Evolutionary conservation across 139 green algal genomes (phyloP), one percentile per base, ranked within the genome.

Genomic region (Coelastrella sp.): DNA sequence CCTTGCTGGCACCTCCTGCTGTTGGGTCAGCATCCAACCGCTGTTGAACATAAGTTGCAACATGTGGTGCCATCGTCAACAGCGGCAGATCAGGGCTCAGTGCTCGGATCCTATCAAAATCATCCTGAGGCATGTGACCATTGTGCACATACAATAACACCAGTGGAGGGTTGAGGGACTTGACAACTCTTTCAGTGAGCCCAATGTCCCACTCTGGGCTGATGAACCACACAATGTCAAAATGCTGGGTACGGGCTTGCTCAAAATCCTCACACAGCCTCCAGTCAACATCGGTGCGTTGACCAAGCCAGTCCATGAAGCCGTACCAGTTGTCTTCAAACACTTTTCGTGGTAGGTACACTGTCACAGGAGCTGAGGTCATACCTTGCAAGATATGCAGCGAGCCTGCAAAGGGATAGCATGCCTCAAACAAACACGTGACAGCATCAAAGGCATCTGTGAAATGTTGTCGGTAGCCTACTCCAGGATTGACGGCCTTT

Each of bases 181-280:
- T 20, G 10, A 56, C 8, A 9, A 83, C 73, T 8, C 9, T 27
- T 5, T 25, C 58, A 17, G 61, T 81, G 11, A 27, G 75, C 22
- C 66, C 20, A 14, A 70, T 15, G 22, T 90, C 73, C 58, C 59
- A 90, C 73, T 90, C 85, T 83, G 85, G 85, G 58, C 73, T 84
- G 17, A 90, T 74, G n/a, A 90, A 90, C 85, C 84, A 89, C 12
- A 82, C 56, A 6, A 89, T n/a, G 66, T 88, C 84, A 24, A 58
- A 88, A 22, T 58, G 56, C 61, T 78, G 60, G 12, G n/a, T 49
- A 56, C 12, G 24, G 84, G 80, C 65, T 20, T 74, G 74, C 27
- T 88, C 27, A 6, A 35, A 25, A 17, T 56, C 24, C 25, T 78
- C 15, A 58, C 74, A 80, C 10, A 59, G 9, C 84, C 65, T 60